Evolutionary conservation across 768 basidiomycete species (phyloP), one percentile per base, ranked within the genome.

Genomic region (Phylloporus rhodoxanthus): DNA sequence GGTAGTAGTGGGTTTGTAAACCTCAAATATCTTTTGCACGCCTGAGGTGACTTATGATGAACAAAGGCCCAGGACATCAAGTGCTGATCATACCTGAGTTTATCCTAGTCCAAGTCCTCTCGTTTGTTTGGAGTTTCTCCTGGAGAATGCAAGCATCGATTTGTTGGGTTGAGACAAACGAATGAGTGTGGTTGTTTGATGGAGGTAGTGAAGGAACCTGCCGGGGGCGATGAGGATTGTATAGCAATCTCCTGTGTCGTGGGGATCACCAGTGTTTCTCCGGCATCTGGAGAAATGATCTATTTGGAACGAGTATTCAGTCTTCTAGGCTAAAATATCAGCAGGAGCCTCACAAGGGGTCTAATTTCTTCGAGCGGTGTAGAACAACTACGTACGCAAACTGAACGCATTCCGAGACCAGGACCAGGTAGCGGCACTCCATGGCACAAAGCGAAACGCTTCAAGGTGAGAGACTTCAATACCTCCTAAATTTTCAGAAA

Each of bases 21-120:
- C 64, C 62, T 89, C 84, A 25, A 76, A 80, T 33, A 83, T 67
- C 62, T 87, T 87, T 82, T 14, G 85, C 84, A 41, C 83, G 76
- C 59, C 85, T 84, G 45, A 56, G 44, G 37, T 21, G 41, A 13
- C n/a, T 19, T 19, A n/a, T 20, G 42, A 46, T 54, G 14, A 50
- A 15, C 26, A 19, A 39, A 23, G 10, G 13, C 1, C 36, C 8
- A 19, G 41, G 19, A 34, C 34, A 42, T n/a, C n/a, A n/a, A n/a
- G n/a, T n/a, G n/a, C n/a, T n/a, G n/a, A n/a, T 20, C n/a, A 32
- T 81, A 56, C 79, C 75, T 8, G 64, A 61, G 32, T 79, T 77
- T 13, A 66, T 58, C 21, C 34, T 37, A 10, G 19, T 50, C 37
- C 38, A 38, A 33, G 14, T 23, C 33, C 38, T 52, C 55, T 37